Conservation (phyloP, 2,329 filamentous ascomycete genomes). For the Hypomyces rosellus region DNA sequence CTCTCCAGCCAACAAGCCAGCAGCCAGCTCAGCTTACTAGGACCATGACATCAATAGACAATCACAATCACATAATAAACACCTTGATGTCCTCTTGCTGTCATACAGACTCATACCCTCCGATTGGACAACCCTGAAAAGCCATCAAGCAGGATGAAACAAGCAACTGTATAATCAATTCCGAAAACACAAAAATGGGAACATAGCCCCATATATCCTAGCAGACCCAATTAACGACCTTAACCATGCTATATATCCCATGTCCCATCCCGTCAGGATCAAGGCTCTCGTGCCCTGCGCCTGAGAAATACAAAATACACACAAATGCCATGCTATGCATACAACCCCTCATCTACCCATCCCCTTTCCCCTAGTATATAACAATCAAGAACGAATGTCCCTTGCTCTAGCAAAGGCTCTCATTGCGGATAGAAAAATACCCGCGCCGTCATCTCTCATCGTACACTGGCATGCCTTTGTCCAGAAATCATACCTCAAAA, state of each 20-base stretch:
- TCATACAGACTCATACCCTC: no score
- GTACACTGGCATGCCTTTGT: no score
- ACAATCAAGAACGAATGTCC: no score
- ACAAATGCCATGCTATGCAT: not conserved
- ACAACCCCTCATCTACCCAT: not conserved
- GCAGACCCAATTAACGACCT: not conserved
- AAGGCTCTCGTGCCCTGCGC: not conserved
- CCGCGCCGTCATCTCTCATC: no score
- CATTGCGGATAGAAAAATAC: no score
- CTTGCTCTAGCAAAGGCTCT: no score
- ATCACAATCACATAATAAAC: not conserved
- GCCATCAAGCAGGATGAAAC: not conserved
- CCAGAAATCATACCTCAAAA: conserved; percentile 14
- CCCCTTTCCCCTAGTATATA: not conserved
- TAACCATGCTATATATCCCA: not conserved
- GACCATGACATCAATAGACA: not conserved
- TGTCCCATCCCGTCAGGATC: not conserved
- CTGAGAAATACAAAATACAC: not conserved
- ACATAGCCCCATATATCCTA: not conserved
- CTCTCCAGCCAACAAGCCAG: not conserved
- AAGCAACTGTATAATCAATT: not conserved
- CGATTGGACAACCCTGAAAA: no score
- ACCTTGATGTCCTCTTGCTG: no score
- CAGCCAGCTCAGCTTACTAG: not conserved
- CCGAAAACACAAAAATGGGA: not conserved